These are phyloP conservation scores for Talaromyces sp. DNA, from an alignment of 2,329 filamentous ascomycete genomes.

Conservation along the genomic window DNA sequence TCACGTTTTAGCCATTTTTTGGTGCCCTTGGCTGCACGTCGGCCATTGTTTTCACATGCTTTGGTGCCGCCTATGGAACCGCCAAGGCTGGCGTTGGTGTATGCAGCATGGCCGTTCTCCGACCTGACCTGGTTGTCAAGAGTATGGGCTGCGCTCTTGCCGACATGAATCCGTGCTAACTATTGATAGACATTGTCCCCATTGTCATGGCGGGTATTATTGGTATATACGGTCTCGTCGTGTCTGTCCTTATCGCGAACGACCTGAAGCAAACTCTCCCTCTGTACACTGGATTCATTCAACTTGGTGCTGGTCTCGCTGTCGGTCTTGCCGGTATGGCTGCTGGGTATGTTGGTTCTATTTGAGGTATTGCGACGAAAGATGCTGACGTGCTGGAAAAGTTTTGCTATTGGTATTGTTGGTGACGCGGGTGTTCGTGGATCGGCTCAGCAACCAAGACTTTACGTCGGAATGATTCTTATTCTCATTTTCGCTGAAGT, in stretches of 20 bases:
- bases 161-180: conserved; percentile 12
- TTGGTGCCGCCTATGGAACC: conserved; percentile 95
- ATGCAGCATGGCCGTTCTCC: conserved; percentile 93
- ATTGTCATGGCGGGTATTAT: conserved; percentile 99
- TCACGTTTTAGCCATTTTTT: conserved; percentile 70
- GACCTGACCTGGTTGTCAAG: conserved; percentile 98
- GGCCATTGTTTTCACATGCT: conserved; percentile 93
- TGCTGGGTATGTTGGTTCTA: conserved; percentile 49
- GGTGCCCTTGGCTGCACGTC: conserved; percentile 95
- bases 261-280: conserved; percentile 66
- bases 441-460: conserved; percentile 49
- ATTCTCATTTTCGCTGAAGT: conserved; percentile 99
- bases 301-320: conserved; percentile 75
- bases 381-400: conserved; percentile 14
- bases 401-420: conserved; percentile 82
- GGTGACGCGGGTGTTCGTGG: conserved; percentile 52
- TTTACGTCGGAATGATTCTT: conserved; percentile 96
- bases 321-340: conserved; percentile 79
- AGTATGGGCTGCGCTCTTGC: conserved; percentile 61
- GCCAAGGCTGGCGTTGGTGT: conserved; percentile 99
- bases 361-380: conserved; percentile 3
- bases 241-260: conserved; percentile 81
- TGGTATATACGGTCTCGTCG: conserved; percentile 93
- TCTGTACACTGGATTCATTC: conserved; percentile 78
- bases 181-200: conserved; percentile 79